phyloP scores from a whole-genome alignment of 2,329 filamentous ascomycete species.

The Ceratocystis alfenasii region DNA sequence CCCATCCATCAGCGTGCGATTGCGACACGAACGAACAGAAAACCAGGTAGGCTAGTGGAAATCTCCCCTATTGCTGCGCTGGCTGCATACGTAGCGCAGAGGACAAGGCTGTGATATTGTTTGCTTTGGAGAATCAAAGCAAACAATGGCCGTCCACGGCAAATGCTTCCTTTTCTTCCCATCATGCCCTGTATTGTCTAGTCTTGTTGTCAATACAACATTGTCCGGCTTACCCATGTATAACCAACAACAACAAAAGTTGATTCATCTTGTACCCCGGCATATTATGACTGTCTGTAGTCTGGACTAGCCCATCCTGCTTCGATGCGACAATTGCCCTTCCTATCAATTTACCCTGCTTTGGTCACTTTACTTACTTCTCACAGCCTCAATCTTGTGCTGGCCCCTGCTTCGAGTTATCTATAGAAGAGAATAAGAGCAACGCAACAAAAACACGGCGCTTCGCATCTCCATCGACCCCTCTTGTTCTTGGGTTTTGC shows the following conservation, averaged over 20 bases:
- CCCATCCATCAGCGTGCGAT: not conserved
- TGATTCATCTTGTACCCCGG: not conserved
- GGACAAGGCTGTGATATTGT: conserved; percentile 7
- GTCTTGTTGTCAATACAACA: conserved; percentile 4
- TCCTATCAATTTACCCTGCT: not conserved
- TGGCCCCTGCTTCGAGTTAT: conserved; percentile 1
- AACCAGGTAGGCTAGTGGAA: not conserved
- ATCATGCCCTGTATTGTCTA: not conserved
- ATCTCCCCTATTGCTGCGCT: not conserved
- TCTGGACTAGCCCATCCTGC: not conserved
- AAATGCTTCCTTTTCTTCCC: conserved; percentile 8
- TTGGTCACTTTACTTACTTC: not conserved
- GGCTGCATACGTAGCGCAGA: not conserved
- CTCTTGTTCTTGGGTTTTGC: not conserved
- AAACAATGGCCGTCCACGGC: not conserved
- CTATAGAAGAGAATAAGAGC: not conserved
- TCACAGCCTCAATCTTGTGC: conserved; percentile 1
- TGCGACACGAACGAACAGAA: not conserved
- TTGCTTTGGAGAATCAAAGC: not conserved
- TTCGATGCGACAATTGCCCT: not conserved
- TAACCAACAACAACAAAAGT: not conserved
- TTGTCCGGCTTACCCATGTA: not conserved
- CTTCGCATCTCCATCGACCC: not conserved
- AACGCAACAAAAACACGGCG: not conserved
- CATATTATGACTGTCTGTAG: not conserved